A percentile compares a stretch with the other conserved stretches of the same genome.
Evolutionary conservation across 2,329 filamentous ascomycete species (phyloP).

Genomic region (Monilinia aucupariae): DNA sequence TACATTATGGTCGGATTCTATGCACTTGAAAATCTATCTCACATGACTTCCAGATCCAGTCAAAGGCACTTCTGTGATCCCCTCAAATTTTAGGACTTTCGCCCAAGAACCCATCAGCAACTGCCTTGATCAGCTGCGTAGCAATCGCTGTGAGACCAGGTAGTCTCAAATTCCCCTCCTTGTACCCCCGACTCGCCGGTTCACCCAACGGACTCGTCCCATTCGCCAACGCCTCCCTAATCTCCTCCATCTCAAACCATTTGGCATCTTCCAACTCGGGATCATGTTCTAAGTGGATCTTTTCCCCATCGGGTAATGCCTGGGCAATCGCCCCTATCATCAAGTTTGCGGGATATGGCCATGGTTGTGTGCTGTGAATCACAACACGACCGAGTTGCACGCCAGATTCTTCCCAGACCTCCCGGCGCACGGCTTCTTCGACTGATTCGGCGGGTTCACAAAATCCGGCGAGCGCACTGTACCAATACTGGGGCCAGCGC

Average conservation of each 20-base stretch:
- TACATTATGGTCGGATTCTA: neutral
- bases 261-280: slow-evolving; percentile 84
- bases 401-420: slow-evolving; percentile 83
- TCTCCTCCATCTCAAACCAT: slow-evolving; percentile 81
- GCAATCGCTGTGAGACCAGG: slow-evolving; percentile 89
- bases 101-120: slow-evolving; percentile 62
- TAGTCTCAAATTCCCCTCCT: slow-evolving; percentile 70
- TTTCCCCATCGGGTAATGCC: slow-evolving; percentile 73
- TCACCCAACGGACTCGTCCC: slow-evolving; percentile 66
- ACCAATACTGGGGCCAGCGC: slow-evolving; percentile 79
- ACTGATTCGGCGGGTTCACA: slow-evolving; percentile 80
- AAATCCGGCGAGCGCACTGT: slow-evolving; percentile 82
- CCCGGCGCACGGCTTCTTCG: slow-evolving; percentile 75
- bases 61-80: neutral
- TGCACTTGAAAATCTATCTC: slow-evolving; percentile 1
- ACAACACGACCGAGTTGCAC: slow-evolving; percentile 71
- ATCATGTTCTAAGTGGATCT: slow-evolving; percentile 77
- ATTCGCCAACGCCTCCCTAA: slow-evolving; percentile 64
- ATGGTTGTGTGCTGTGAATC: slow-evolving; percentile 78
- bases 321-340: slow-evolving; percentile 89
- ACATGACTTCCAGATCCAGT: neutral
- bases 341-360: slow-evolving; percentile 78
- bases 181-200: slow-evolving; percentile 58
- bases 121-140: slow-evolving; percentile 76
- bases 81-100: slow-evolving; percentile 30